phyloP scores from a whole-genome alignment of 1,284 basidiomycete species.

The Vanrija humicola region DNA sequence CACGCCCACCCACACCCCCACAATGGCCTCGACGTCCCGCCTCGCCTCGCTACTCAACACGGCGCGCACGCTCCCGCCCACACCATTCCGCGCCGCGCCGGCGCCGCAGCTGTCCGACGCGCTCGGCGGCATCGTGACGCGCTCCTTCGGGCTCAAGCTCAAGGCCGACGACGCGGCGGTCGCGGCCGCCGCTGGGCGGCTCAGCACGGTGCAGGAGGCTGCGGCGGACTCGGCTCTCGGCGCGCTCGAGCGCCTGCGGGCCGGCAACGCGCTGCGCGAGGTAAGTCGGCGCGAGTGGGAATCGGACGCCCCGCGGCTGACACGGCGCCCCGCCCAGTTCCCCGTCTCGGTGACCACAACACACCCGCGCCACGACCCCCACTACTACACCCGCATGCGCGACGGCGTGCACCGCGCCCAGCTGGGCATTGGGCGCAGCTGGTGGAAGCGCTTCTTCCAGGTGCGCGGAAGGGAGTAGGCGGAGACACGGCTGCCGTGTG shows the following conservation, averaged over 20 bases:
- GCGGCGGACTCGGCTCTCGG: conserved; percentile 19
- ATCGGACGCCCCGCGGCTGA: no score
- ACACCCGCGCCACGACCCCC: conserved; percentile 38
- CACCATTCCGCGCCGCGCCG: conserved; percentile 34
- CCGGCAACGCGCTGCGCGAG: conserved; percentile 21
- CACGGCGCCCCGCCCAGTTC: no score
- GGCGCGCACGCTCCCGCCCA: conserved; percentile 32
- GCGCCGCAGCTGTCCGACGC: conserved; percentile 39
- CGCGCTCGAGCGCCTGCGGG: conserved; percentile 23
- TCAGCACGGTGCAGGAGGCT: conserved; percentile 14
- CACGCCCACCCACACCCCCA: neutral
- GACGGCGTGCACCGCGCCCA: conserved; percentile 37
- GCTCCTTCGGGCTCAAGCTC: conserved; percentile 22
- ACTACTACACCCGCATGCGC: conserved; percentile 39
- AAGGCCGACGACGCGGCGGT: conserved; percentile 6
- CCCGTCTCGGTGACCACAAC: conserved; percentile 29
- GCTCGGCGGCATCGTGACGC: conserved; percentile 29
- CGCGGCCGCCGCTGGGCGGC: conserved; percentile 3
- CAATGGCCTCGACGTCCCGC: neutral
- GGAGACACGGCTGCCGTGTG: conserved; percentile 35
- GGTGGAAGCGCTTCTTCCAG: conserved; percentile 47
- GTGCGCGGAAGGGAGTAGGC: conserved; percentile 35
- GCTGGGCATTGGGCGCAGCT: conserved; percentile 40
- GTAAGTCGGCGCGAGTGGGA: conserved; percentile 20
- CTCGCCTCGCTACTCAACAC: conserved; percentile 22